Evolutionary conservation across 2,329 filamentous ascomycete genomes (phyloP).

Genomic region (Paracoccidioides brasiliensis): DNA sequence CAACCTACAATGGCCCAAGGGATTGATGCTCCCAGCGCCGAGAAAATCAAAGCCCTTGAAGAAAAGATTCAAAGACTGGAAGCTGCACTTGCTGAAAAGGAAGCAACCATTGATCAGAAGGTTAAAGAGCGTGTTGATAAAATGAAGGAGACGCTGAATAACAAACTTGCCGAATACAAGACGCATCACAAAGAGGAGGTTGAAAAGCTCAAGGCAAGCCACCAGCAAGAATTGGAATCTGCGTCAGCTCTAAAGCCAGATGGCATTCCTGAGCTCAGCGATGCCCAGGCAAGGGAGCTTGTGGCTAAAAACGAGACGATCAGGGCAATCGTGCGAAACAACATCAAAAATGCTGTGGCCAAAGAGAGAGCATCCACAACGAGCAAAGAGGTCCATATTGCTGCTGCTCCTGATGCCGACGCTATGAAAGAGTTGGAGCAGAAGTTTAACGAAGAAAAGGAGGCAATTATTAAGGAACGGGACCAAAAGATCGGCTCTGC

Average conservation of each 20-base stretch:
- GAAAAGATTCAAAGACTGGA: constrained; percentile 43
- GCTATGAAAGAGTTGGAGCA: constrained; percentile 27
- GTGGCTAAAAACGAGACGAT: constrained; percentile 38
- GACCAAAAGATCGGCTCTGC: constrained; percentile 47
- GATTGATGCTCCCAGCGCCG: constrained; percentile 30
- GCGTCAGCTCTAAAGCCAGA: constrained; percentile 17
- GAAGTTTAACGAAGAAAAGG: constrained; percentile 28
- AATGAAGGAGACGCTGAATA: constrained; percentile 55
- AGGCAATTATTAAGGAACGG: constrained; percentile 32
- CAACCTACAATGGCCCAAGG: constrained; percentile 13
- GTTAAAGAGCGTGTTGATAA: constrained; percentile 40
- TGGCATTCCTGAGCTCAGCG: constrained; percentile 31
- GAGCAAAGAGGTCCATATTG: constrained; percentile 11
- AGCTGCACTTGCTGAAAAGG: constrained; percentile 40
- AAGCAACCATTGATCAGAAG: constrained; percentile 37
- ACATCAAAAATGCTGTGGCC: constrained; percentile 40
- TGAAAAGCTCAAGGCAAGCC: constrained; percentile 34
- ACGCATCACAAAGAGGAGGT: constrained; percentile 38
- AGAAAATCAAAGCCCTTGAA: constrained; percentile 49
- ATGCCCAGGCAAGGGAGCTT: constrained; percentile 38
- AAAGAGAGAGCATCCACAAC: constrained; percentile 23
- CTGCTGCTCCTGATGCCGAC: constrained; percentile 20
- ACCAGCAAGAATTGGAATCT: constrained; percentile 32
- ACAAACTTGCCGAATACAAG: constrained; percentile 48
- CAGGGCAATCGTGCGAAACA: constrained; percentile 40